A percentile compares a stretch with the other conserved stretches of the same genome.
These are phyloP conservation scores for Escallonia herrerae DNA, from an alignment of 129 eudicot genomes.

Conservation along the genomic window DNA sequence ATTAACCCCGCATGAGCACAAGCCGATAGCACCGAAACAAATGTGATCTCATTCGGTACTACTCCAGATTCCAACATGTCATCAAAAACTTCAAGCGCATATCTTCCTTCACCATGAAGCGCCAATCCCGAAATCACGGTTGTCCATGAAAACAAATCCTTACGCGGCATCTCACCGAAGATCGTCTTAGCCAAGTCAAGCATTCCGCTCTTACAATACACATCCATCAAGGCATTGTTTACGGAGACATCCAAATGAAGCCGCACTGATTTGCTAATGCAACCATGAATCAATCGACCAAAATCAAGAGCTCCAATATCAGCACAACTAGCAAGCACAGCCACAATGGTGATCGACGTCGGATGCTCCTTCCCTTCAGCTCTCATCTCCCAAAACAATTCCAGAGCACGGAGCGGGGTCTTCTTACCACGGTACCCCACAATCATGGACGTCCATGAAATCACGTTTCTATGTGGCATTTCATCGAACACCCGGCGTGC, in stretches of 20 bases:
- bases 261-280: conserved; percentile 30
- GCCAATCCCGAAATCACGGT: conserved; percentile 58
- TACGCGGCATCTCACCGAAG: conserved; percentile 29
- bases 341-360: conserved; percentile 43
- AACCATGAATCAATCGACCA: conserved; percentile 49
- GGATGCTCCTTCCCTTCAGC: conserved; percentile 21
- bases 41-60: conserved; percentile 43
- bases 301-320: conserved; percentile 70
- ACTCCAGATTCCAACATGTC: conserved; percentile 35
- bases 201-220: conserved; percentile 54
- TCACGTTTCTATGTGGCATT: conserved; percentile 50
- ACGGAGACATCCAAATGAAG: conserved; percentile 39
- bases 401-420: conserved; percentile 32
- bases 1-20: conserved; percentile 61
- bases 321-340: conserved; percentile 63
- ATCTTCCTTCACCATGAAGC: conserved; percentile 45
- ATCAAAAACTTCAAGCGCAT: conserved; percentile 35
- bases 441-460: conserved; percentile 72
- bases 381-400: conserved; percentile 41
- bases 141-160: conserved; percentile 63
- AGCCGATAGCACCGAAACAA: conserved; percentile 49
- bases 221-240: conserved; percentile 56
- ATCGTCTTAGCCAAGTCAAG: conserved; percentile 34
- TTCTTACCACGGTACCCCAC: conserved; percentile 47
- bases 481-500: conserved; percentile 44